Conservation (phyloP, 2,329 filamentous ascomycete genomes). For the Stachybotrys chartarum region DNA sequence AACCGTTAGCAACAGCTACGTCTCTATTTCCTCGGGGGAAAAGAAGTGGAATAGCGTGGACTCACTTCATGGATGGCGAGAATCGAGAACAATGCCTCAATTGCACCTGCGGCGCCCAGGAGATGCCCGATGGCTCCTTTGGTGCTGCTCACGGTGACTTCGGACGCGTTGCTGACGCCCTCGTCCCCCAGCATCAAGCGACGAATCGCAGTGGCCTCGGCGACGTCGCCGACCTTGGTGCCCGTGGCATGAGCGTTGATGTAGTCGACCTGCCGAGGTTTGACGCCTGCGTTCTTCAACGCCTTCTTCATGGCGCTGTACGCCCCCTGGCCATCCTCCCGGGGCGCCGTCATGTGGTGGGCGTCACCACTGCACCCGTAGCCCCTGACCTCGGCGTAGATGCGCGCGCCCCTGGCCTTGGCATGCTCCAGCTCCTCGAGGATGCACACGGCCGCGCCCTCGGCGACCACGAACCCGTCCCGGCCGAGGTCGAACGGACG, state of each 20-base stretch:
- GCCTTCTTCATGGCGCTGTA: conserved; percentile 79
- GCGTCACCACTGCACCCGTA: conserved; percentile 91
- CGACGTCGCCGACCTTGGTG: conserved; percentile 76
- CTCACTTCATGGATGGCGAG: conserved; percentile 72
- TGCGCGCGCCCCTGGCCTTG: conserved; percentile 64
- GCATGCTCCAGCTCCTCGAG: conserved; percentile 91
- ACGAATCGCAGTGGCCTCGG: conserved; percentile 80
- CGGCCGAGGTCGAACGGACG: conserved; percentile 79
- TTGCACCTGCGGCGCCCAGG: conserved; percentile 81
- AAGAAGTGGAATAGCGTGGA: conserved; percentile 4
- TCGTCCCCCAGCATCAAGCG: conserved; percentile 67
- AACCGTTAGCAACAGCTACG: conserved; percentile 5
- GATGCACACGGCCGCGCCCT: conserved; percentile 82
- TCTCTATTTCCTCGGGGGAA: background rate
- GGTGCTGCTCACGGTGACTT: conserved; percentile 83
- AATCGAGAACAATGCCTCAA: conserved; percentile 82
- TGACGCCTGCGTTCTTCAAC: conserved; percentile 62
- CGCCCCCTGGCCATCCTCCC: conserved; percentile 74
- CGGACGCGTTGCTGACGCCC: conserved; percentile 50
- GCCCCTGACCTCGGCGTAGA: conserved; percentile 84
- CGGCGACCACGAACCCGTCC: conserved; percentile 84
- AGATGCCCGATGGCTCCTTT: conserved; percentile 92
- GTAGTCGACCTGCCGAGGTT: conserved; percentile 72
- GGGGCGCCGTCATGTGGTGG: conserved; percentile 87
- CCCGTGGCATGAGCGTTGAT: conserved; percentile 94